Evolutionary conservation across 164 flowering plant genomes (phyloP).

Genomic region (grape (Vitis vinifera)): ASM3070453v1 NC_081809.1:4330001-4330500

Average conservation of each 20-base stretch:
- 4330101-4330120: conserved; percentile 64
- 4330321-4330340: conserved; percentile 46
- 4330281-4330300: conserved; percentile 49
- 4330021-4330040: conserved; percentile 64
- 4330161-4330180: conserved; percentile 49
- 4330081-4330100: conserved; percentile 59
- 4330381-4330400: conserved; percentile 55
- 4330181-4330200: conserved; percentile 54
- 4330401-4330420: conserved; percentile 42
- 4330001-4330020: conserved; percentile 55
- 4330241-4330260: conserved; percentile 37
- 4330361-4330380: conserved; percentile 39
- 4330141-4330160: conserved; percentile 38
- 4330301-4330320: conserved; percentile 35
- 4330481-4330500: conserved; percentile 37
- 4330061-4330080: conserved; percentile 63
- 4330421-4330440: conserved; percentile 49
- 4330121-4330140: conserved; percentile 56
- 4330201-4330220: conserved; percentile 44
- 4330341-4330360: conserved; percentile 55
- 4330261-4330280: conserved; percentile 35
- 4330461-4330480: conserved; percentile 43
- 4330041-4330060: conserved; percentile 37
- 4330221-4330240: conserved; percentile 69
- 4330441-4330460: conserved; percentile 52